Base-by-base conservation (phyloP, 1,284 basidiomycete genomes). In the Sporisorium exsertum region DNA sequence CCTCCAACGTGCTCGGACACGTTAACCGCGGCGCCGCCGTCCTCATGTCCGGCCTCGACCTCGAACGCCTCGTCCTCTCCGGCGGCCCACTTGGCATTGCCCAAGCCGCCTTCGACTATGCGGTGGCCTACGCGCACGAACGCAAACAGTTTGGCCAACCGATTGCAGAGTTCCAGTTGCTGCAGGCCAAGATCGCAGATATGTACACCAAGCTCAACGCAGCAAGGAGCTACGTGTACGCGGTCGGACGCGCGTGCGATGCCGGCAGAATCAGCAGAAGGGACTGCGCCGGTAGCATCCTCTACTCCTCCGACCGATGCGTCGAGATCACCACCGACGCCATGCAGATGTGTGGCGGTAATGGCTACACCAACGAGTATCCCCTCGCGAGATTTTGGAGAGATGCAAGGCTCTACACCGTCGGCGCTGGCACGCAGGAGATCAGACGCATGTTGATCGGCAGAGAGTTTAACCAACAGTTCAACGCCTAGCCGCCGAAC, bases 161-260 rank as follows among this genome's bases (percentile, higher is more conserved):
- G 5, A 89, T 97, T 54, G 95, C 92, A n/a, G 91, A 92, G 37
- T 97, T 97, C 88, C 95, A 97, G 86, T 87, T 97, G 59, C 95
- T 97, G 91, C 95, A 97, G 90, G 95, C 93, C 90, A 87, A 88
- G 80, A 83, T 88, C 64, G 87, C 88, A 20, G 95, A 97, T 86
- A 97, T 97, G 95, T 97, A 97, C 85, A 97, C 95, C 20, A 94
- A 93, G 85, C 88, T 97, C 56, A 93, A 91, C 78, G 93, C 95
- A 5, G 92, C 93, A 63, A 89, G 95, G 60, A 89, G 93, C 32
- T 97, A 97, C 85, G 94, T 96, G 50, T 97, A 97, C 86, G 92
- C 94, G 26, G 95, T 97, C 0, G 79, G 64, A 1, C 35, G 76
- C 3, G 80, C 81, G 0, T 82, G 81, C 49, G 81, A 82, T 63